Conservation (phyloP, 441 rosid species). For the Jatropha multifida region DNA sequence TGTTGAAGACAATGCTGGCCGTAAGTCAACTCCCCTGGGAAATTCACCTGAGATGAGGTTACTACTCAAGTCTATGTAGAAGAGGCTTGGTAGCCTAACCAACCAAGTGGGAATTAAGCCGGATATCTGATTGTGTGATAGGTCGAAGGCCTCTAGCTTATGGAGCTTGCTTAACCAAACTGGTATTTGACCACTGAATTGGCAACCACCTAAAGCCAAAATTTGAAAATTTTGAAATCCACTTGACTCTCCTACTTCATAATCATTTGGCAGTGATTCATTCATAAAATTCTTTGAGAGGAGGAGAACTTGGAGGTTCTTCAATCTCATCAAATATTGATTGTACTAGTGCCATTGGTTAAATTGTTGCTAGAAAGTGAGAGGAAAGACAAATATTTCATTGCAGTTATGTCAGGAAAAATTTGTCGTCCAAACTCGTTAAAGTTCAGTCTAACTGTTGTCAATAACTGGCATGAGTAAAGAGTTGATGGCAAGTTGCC, state of each 20-base stretch:
- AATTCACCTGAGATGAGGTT: slow-evolving; percentile 49
- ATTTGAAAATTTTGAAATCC: slow-evolving; percentile 36
- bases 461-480: slow-evolving; percentile 56
- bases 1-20: slow-evolving; percentile 46
- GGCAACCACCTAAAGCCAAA: slow-evolving; percentile 38
- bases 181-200: slow-evolving; percentile 33
- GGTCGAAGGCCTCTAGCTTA: slow-evolving; percentile 33
- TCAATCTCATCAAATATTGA: slow-evolving; percentile 39
- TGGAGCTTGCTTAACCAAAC: slow-evolving; percentile 33
- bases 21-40: slow-evolving; percentile 43
- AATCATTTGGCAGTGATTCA: slow-evolving; percentile 51
- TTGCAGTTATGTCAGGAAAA: slow-evolving; percentile 41
- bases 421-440: slow-evolving; percentile 60
- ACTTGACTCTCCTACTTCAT: not conserved
- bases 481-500: slow-evolving; percentile 60
- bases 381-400: slow-evolving; percentile 60
- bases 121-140: slow-evolving; percentile 30
- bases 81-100: slow-evolving; percentile 28
- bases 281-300: slow-evolving; percentile 46
- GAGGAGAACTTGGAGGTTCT: slow-evolving; percentile 52
- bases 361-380: slow-evolving; percentile 58
- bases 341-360: slow-evolving; percentile 51
- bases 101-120: slow-evolving; percentile 42
- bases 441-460: slow-evolving; percentile 65
- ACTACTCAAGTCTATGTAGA: slow-evolving; percentile 40